Evolutionary conservation across 768 basidiomycete species (phyloP).

Genomic region (Leccinum variicolor): DNA sequence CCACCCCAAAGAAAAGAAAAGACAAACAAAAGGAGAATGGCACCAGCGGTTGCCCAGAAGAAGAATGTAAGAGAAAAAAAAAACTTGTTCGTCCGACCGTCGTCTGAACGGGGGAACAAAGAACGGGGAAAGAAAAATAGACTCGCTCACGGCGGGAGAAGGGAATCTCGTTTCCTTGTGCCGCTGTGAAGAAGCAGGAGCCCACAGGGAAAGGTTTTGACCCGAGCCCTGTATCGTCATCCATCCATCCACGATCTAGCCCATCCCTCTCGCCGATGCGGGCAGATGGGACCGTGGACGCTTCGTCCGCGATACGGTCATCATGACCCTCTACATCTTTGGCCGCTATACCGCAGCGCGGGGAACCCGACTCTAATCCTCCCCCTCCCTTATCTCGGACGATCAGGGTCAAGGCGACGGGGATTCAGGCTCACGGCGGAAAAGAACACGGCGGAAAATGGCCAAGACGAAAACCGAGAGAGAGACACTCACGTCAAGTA

Average conservation of each 20-base stretch:
- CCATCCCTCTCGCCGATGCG: slow-evolving; percentile 11
- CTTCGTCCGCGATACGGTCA: background rate
- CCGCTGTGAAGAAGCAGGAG: slow-evolving; percentile 3
- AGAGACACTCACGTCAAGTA: slow-evolving; percentile 30
- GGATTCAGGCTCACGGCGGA: background rate
- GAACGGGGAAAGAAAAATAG: background rate
- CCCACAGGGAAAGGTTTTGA: slow-evolving; percentile 1
- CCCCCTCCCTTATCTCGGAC: slow-evolving; percentile 1
- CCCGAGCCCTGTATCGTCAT: background rate
- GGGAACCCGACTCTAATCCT: slow-evolving; percentile 6
- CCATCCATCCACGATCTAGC: slow-evolving; percentile 1
- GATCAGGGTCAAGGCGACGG: slow-evolving; percentile 18
- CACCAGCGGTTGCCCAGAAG: background rate
- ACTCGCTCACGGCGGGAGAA: slow-evolving; percentile 3
- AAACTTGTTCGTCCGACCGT: background rate
- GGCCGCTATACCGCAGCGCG: slow-evolving; percentile 14
- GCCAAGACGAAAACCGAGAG: background rate
- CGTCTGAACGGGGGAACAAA: slow-evolving; percentile 6
- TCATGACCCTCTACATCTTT: slow-evolving; percentile 10
- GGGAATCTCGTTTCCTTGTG: slow-evolving; percentile 2
- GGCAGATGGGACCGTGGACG: slow-evolving; percentile 7
- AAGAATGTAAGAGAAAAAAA: background rate
- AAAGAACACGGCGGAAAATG: background rate
- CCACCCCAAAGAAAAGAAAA: background rate
- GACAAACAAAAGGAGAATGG: background rate